These are phyloP conservation scores for Taphrina deformans DNA, from an alignment of 1,139 yeast species.

Conservation along the genomic window DNA sequence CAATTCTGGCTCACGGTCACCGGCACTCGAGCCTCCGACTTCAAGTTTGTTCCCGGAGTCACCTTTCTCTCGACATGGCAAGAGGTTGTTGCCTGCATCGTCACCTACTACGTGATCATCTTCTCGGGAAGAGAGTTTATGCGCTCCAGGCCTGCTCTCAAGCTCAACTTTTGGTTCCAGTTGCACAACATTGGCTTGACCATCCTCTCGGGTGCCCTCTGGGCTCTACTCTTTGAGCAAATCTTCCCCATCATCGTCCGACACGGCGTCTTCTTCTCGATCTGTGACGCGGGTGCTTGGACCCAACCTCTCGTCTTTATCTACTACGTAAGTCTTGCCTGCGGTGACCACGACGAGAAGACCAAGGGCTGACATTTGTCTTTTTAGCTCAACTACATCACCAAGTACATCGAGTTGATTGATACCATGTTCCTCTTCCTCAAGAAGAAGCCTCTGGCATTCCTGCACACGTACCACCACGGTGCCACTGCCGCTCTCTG, in stretches of 20 bases:
- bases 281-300: slow-evolving; percentile 79
- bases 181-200: slow-evolving; percentile 82
- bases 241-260: slow-evolving; percentile 72
- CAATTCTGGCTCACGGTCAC: slow-evolving; percentile 53
- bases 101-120: slow-evolving; percentile 70
- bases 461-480: slow-evolving; percentile 91
- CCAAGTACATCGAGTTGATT: slow-evolving; percentile 69
- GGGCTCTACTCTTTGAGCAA: slow-evolving; percentile 77
- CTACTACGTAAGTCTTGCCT: slow-evolving; percentile 59
- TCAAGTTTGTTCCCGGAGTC: slow-evolving; percentile 63
- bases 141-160: slow-evolving; percentile 61
- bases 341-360: too few relatives aligned
- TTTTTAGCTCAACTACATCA: slow-evolving; percentile 33
- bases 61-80: slow-evolving; percentile 56
- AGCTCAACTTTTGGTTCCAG: slow-evolving; percentile 70
- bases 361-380: too few relatives aligned
- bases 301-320: slow-evolving; percentile 80
- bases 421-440: slow-evolving; percentile 91
- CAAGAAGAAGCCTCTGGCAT: slow-evolving; percentile 71
- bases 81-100: slow-evolving; percentile 62
- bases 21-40: slow-evolving; percentile 67
- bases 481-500: slow-evolving; percentile 97
- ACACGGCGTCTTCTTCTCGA: slow-evolving; percentile 81
- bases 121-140: slow-evolving; percentile 75
- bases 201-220: slow-evolving; percentile 61